Base-by-base conservation (phyloP, 176 grass and related monocot genomes). In the Bolboschoenus planiculmis region DNA sequence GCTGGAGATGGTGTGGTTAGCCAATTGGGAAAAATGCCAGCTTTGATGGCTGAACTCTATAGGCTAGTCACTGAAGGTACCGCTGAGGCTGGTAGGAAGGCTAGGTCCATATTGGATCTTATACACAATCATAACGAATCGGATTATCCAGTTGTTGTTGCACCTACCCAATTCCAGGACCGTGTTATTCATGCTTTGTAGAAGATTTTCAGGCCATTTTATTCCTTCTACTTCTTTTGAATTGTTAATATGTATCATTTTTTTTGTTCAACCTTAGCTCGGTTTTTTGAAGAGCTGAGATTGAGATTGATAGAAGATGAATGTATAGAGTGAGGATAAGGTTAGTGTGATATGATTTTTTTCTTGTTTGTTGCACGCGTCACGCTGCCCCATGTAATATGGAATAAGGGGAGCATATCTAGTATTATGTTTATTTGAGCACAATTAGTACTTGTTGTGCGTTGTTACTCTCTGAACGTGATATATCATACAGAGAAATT, bases 41-140 rank as follows among this genome's bases (percentile, higher is more conserved):
- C 13, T 37, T 81, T 98, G 0, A 93, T 93, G 92, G 81, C 85
- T 4, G 83, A 87, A 5, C 79, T 98, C 43, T 98, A 98, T 83
- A 85, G 83, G 58, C 81, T 95, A 30, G 81, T 87, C 59, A 79
- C 68, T 20, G 90, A 93, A 13, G 90, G 96, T 7, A 74, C 79
- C 2, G 42, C 88, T 21, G 51, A 56, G 35, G 92, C 79, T 1
- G 44, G 79, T 3, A 93, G 79, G 86, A 95, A 82, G 43, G 90
- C 95, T 3, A 83, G 85, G 58, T 93, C 66, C 87, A 58, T 98
- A 7, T 74, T 98, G 55, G 89, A 93, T 39, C 90, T 85, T 58
- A 95, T 98, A 53, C 92, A 95, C 77, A 75, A 30, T 11, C 78
- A 80, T 51, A 77, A 85, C 58, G 81, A 73, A 81, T 2, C 86